Percentiles rank a stretch among this genome's conserved stretches.
These are phyloP conservation scores for Spencermartinsiella ligniputridi DNA, from an alignment of 1,139 yeast species.

Conservation along the genomic window DNA sequence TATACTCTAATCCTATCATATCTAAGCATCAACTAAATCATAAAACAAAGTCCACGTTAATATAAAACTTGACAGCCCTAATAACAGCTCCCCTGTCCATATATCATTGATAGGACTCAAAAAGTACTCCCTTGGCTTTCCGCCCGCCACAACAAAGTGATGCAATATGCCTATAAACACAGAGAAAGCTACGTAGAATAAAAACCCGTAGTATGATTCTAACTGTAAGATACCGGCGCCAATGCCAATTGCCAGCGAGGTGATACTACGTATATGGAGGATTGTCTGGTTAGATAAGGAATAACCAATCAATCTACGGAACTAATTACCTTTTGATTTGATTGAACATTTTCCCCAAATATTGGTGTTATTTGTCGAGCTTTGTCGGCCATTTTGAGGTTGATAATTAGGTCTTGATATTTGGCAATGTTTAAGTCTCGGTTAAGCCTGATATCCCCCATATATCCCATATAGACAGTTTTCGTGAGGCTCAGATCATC, in stretches of 20 bases:
- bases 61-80: slow-evolving; percentile 63
- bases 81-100: slow-evolving; percentile 50
- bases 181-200: slow-evolving; percentile 52
- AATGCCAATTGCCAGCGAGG: slow-evolving; percentile 62
- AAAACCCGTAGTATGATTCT: slow-evolving; percentile 60
- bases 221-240: slow-evolving; percentile 70
- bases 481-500: no score
- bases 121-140: slow-evolving; percentile 46
- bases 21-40: slow-evolving; percentile 50
- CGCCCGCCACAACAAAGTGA: slow-evolving; percentile 41
- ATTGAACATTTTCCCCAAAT: slow-evolving; percentile 18
- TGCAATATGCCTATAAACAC: slow-evolving; percentile 43
- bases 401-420: no score
- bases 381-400: slow-evolving; percentile 7
- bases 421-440: no score
- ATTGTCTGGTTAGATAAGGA: slow-evolving; percentile 9
- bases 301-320: neutral
- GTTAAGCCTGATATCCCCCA: no score
- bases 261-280: slow-evolving; percentile 49
- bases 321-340: slow-evolving; percentile 19
- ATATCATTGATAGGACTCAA: slow-evolving; percentile 52
- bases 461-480: no score
- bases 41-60: slow-evolving; percentile 84
- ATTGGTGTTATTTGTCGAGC: slow-evolving; percentile 19
- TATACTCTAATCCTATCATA: no score